Conservation (phyloP, 768 basidiomycete genomes). For the Russula abietina region DNA sequence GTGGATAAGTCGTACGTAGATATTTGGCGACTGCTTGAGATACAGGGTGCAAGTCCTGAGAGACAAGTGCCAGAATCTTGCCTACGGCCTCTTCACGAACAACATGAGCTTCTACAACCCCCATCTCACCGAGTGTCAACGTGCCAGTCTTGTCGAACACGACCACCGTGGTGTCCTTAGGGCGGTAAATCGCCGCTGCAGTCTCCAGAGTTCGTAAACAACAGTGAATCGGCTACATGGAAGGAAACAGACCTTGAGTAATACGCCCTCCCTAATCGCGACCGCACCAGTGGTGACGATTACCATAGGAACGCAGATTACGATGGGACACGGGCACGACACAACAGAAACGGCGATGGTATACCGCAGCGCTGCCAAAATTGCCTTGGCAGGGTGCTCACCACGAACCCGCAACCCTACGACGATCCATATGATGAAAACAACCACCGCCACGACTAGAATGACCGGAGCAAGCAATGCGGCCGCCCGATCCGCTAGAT, state of each 20-base stretch:
- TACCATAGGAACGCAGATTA: constrained; percentile 36
- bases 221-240: background rate
- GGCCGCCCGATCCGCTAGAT: constrained; percentile 46
- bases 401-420: constrained; percentile 32
- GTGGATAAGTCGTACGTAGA: constrained; percentile 24
- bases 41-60: constrained; percentile 35
- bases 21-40: constrained; percentile 33
- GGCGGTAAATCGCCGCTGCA: constrained; percentile 12
- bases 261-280: constrained; percentile 31
- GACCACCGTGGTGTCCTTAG: constrained; percentile 36
- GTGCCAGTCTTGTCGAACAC: constrained; percentile 62
- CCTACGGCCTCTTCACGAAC: constrained; percentile 27
- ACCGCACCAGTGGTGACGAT: constrained; percentile 33
- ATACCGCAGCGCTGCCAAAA: constrained; percentile 41
- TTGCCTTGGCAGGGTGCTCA: constrained; percentile 28
- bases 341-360: constrained; percentile 47
- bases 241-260: constrained; percentile 28
- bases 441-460: constrained; percentile 36
- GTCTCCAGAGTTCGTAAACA: constrained; percentile 13
- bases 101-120: constrained; percentile 35
- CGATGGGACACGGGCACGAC: constrained; percentile 48
- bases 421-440: constrained; percentile 36
- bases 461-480: constrained; percentile 46
- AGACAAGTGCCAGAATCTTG: constrained; percentile 31
- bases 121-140: constrained; percentile 40